Evolutionary conservation across 2,329 filamentous ascomycete genomes (phyloP), one percentile per base, ranked within the genome.

Genomic region (Cytospora schulzeri): DNA sequence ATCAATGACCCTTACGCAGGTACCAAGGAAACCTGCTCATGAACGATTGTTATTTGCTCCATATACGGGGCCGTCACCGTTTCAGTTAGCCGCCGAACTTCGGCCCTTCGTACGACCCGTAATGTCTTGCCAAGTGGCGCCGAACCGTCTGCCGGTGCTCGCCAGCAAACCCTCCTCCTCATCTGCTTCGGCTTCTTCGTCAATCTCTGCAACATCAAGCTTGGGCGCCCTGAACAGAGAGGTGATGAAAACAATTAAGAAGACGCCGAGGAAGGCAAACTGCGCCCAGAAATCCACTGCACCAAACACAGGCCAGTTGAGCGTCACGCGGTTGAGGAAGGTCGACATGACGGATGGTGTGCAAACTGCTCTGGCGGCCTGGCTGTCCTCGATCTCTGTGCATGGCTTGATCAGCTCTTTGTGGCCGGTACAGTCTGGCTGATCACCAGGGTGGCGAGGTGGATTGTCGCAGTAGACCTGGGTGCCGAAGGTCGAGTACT

Each of bases 251-350:
- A 96, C 88, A 62, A 97, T 78, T 12, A 97, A 76, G 76, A 96
- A 97, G 24, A 97, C 83, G 38, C 78, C 90, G 52, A 99, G 78
- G 79, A 99, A 98, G 15, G 85, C 91, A 73, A 97, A 98, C 72
- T 99, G 95, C 0, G 93, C 91, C 93, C 93, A 99, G 76, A 98
- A 99, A 70, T 92, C 86, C n/a, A 98, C 80, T 14, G 90, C 88
- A 14, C 95, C 95, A 73, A 99, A 96, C 74, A 97, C 92, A 7
- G 95, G 93, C 84, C 95, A 99, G 74, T 96, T 97, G 73, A 97
- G 85, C 26, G 91, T 93, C 66, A 97, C 87, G 53, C 93, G 88
- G 77, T 98, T 97, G 69, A 99, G 83, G 77, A 99, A 96, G 0
- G 92, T 97, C 66, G 91, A 95, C 75, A 93, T 91, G 45, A 97